phyloP scores from a whole-genome alignment of 1,139 yeast species.

The Taiozyma onychis region DNA sequence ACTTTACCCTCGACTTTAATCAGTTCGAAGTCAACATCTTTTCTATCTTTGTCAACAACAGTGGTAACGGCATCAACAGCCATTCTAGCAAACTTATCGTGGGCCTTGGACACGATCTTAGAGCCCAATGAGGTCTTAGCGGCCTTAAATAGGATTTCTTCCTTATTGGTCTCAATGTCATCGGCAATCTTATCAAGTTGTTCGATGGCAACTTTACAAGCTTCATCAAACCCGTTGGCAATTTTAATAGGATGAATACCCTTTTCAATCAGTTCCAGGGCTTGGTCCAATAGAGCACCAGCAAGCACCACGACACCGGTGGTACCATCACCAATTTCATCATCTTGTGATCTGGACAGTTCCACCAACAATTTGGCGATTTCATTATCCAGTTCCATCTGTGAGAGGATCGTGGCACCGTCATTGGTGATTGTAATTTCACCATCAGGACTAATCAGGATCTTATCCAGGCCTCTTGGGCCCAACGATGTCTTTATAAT shows the following conservation, averaged over 20 bases:
- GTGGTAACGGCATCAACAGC: slow-evolving; percentile 95
- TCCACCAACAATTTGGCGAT: slow-evolving; percentile 95
- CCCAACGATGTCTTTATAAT: slow-evolving; percentile 92
- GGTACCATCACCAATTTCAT: slow-evolving; percentile 98
- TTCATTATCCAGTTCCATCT: slow-evolving; percentile 94
- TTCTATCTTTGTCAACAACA: slow-evolving; percentile 87
- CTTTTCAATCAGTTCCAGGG: slow-evolving; percentile 87
- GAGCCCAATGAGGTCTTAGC: slow-evolving; percentile 95
- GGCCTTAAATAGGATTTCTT: slow-evolving; percentile 67
- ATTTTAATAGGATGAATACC: slow-evolving; percentile 97
- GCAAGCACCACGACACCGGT: slow-evolving; percentile 98
- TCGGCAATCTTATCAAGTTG: slow-evolving; percentile 70
- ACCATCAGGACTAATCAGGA: slow-evolving; percentile 89
- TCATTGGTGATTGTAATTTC: slow-evolving; percentile 97
- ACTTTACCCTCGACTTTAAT: slow-evolving; percentile 94
- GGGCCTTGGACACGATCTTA: slow-evolving; percentile 90
- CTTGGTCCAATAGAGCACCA: slow-evolving; percentile 91
- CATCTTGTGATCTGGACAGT: slow-evolving; percentile 93
- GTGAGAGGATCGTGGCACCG: slow-evolving; percentile 94
- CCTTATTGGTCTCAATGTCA: slow-evolving; percentile 39
- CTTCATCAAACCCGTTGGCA: slow-evolving; percentile 97
- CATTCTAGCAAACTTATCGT: slow-evolving; percentile 90
- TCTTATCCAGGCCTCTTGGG: slow-evolving; percentile 97
- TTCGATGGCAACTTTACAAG: slow-evolving; percentile 82
- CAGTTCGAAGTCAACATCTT: slow-evolving; percentile 94